phyloP scores from a whole-genome alignment of 2,329 filamentous ascomycete species.

The Ceratocystis cubensis region DNA sequence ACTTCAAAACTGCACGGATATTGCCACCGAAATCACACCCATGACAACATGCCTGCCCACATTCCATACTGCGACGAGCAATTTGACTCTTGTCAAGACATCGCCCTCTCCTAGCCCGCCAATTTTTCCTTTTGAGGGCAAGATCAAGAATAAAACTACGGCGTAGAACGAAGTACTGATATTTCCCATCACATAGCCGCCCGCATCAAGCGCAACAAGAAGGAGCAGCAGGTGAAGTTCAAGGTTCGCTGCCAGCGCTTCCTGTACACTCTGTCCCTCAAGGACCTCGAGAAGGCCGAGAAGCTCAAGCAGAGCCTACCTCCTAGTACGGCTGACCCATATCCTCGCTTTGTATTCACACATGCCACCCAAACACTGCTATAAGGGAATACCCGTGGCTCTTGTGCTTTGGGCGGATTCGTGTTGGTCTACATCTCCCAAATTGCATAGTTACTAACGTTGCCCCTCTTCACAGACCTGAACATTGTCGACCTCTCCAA shows the following conservation, averaged over 20 bases:
- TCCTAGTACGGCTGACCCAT: slow-evolving; percentile 58
- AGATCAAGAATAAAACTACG: not conserved
- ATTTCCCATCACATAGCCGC: slow-evolving; percentile 44
- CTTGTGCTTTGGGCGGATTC: not conserved
- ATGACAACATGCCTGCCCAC: not conserved
- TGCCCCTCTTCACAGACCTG: slow-evolving; percentile 31
- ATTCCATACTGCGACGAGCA: not conserved
- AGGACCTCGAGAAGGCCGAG: slow-evolving; percentile 98
- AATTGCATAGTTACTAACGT: slow-evolving; percentile 10
- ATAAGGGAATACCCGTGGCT: not conserved
- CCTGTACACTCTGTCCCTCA: slow-evolving; percentile 96
- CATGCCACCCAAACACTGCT: not conserved
- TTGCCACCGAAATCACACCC: not conserved
- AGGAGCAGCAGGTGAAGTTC: slow-evolving; percentile 94
- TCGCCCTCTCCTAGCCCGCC: not conserved
- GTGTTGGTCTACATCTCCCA: not conserved
- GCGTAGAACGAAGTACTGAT: slow-evolving; percentile 10
- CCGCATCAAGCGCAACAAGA: slow-evolving; percentile 92
- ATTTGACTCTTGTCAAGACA: not conserved
- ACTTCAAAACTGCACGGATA: slow-evolving; percentile 8
- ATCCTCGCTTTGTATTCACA: not conserved
- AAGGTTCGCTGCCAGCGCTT: slow-evolving; percentile 97
- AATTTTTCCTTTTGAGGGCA: not conserved
- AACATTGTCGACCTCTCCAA: slow-evolving; percentile 43
- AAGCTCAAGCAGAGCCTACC: slow-evolving; percentile 99